phyloP scores from a whole-genome alignment of 2,329 filamentous ascomycete species.

The Cladorrhinum sp. region DNA sequence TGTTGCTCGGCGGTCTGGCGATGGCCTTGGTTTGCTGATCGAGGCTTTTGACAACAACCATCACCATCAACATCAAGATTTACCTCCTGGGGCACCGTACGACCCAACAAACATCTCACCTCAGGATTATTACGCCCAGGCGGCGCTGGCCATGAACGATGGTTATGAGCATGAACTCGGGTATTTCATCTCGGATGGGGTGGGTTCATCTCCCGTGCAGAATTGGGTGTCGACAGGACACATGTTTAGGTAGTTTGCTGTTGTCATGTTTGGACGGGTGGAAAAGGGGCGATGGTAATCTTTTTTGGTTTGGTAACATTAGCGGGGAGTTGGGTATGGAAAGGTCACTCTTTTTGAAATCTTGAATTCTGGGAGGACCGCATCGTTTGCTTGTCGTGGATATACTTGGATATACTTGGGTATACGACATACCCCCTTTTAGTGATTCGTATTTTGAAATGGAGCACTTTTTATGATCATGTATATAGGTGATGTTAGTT shows the following conservation, averaged over 20 bases:
- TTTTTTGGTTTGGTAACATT: too few species aligned
- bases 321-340: too few species aligned
- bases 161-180: slow-evolving; percentile 33
- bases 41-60: slow-evolving; percentile 39
- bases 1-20: not conserved
- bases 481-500: too few species aligned
- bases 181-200: slow-evolving; percentile 30
- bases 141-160: slow-evolving; percentile 27
- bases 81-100: slow-evolving; percentile 14
- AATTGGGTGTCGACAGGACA: slow-evolving; percentile 24
- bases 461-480: too few species aligned
- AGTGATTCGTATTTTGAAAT: too few species aligned
- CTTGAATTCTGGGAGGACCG: too few species aligned
- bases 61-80: slow-evolving; percentile 9
- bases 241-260: not conserved
- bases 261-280: not conserved
- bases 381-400: too few species aligned
- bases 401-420: too few species aligned
- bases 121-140: slow-evolving; percentile 25
- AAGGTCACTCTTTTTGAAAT: too few species aligned
- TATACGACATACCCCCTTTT: too few species aligned
- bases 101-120: slow-evolving; percentile 16
- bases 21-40: slow-evolving; percentile 42
- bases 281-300: not conserved
- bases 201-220: slow-evolving; percentile 12